Evolutionary conservation across 148 eudicot species (phyloP), one percentile per base, ranked within the genome.

Genomic region (Pharnaceum exiguum): DNA sequence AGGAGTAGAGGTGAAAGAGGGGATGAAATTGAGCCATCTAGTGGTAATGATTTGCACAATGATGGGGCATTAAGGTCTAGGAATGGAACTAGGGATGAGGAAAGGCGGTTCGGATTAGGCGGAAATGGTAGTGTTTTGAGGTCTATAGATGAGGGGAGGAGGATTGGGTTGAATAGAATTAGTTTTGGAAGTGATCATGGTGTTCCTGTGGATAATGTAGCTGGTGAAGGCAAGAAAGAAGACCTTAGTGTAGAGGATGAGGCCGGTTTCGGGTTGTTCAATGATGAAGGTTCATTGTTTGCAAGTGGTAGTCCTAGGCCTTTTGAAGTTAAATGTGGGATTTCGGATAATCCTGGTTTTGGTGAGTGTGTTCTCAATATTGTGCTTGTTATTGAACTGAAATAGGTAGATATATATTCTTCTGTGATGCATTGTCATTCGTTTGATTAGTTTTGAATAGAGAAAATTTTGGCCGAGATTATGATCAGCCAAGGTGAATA

Each of bases 331-430:
- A 75, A 81, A 47, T 72, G 78, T 70, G 96, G 96, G 70, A 58
- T 81, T 55, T 69, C 68, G 55, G 96, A 93, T 27, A 79, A 77
- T 66, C 90, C 96, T 1, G 86, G 90, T 38, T 79, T 75, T 35
- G 90, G 98, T 93, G 66, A 74, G 96, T 80, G 46, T 61, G 26
- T 16, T 63, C 56, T 43, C 16, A 36, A 30, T 60, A 5, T 15
- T 33, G 5, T 61, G 33, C 15, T 36, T 31, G 23, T 48, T 48
- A 25, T 46, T 32, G 1, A n/a, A 49, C 17, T 26, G 19, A 17
- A 12, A n/a, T n/a, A n/a, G n/a, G n/a, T n/a, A n/a, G n/a, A n/a
- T n/a, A n/a, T n/a, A n/a, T n/a, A n/a, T n/a, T n/a, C n/a, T n/a
- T n/a, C n/a, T n/a, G n/a, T n/a, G n/a, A n/a, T n/a, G n/a, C n/a